phyloP scores from a whole-genome alignment of 2,329 filamentous ascomycete species.

The Colletotrichum orchidophilum region DNA sequence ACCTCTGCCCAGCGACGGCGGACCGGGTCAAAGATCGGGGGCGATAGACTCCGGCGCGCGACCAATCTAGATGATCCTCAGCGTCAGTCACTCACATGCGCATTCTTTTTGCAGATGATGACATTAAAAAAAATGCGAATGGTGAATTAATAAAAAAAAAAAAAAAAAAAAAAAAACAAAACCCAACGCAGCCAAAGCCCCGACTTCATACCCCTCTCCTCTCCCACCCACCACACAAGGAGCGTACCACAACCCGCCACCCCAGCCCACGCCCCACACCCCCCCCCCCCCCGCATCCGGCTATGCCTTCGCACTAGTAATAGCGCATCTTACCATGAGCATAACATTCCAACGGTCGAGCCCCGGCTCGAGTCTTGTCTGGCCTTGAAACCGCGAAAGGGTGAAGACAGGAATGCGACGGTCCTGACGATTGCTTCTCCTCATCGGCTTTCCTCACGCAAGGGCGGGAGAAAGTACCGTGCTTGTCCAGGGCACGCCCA shows the following conservation, averaged over 20 bases:
- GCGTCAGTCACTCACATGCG: neutral
- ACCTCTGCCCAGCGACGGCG: neutral
- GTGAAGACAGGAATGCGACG: neutral
- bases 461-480: slow-evolving; percentile 1
- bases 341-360: slow-evolving; percentile 19
- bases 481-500: neutral
- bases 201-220: too few species aligned
- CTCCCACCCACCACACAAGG: too few species aligned
- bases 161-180: too few species aligned
- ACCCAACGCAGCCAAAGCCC: too few species aligned
- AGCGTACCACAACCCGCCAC: too few species aligned
- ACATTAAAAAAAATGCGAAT: neutral
- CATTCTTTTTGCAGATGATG: neutral
- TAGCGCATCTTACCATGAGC: neutral
- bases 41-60: neutral
- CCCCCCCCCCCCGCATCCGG: neutral
- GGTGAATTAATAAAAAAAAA: too few species aligned
- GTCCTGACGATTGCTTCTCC: neutral
- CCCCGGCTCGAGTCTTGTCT: neutral
- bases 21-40: neutral
- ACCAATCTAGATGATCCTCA: neutral
- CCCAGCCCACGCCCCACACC: too few species aligned
- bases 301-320: slow-evolving; percentile 10
- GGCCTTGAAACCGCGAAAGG: neutral
- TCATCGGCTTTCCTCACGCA: neutral